Evolutionary conservation across 1,139 yeast species (phyloP).

Genomic region (Scheffersomyces parashehatae): DNA sequence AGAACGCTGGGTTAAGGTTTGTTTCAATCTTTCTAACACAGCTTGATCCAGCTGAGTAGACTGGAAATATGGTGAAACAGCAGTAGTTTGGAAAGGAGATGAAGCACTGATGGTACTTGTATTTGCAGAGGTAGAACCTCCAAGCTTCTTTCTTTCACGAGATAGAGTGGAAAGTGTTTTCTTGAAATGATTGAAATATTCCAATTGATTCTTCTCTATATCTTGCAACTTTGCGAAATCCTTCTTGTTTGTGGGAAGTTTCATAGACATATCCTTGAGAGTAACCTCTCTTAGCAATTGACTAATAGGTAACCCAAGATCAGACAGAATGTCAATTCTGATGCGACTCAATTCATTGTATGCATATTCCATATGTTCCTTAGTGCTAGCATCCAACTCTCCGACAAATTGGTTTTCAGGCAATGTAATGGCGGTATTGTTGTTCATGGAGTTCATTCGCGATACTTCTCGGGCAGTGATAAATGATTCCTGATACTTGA

Average conservation of each 20-base stretch:
- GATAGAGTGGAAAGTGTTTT: conserved; percentile 39
- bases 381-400: conserved; percentile 11
- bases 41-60: conserved; percentile 11
- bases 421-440: conserved; percentile 17
- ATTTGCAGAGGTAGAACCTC: conserved; percentile 4
- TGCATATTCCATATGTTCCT: conserved; percentile 36
- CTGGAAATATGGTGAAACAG: conserved; percentile 12
- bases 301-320: conserved; percentile 38
- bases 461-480: conserved; percentile 28
- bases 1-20: conserved; percentile 6
- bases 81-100: not conserved
- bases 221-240: conserved; percentile 49
- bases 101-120: not conserved
- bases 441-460: conserved; percentile 7
- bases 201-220: conserved; percentile 38
- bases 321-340: conserved; percentile 46
- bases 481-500: conserved; percentile 25
- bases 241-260: conserved; percentile 53
- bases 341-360: conserved; percentile 46
- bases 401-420: conserved; percentile 14
- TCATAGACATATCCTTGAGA: conserved; percentile 54
- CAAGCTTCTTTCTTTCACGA: conserved; percentile 25
- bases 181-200: conserved; percentile 50
- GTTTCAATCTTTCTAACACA: conserved; percentile 10
- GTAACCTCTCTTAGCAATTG: conserved; percentile 51